Evolutionary conservation across 108 stramenopile genomes (phyloP).

Genomic region (Heterococcus sp.): DNA sequence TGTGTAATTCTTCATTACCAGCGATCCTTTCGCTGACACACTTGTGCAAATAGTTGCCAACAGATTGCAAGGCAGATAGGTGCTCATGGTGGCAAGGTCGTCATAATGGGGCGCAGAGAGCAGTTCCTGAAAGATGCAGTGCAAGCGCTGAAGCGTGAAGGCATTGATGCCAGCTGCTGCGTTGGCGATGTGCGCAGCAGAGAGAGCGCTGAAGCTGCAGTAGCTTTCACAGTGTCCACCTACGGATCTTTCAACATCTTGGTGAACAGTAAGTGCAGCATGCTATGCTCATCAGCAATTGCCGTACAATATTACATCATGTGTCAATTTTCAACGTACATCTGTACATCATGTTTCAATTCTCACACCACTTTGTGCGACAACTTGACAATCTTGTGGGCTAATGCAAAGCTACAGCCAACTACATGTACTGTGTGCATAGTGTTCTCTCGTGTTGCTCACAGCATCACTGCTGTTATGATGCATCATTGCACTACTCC

Average conservation of each 20-base stretch:
- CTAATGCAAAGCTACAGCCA: too few relatives aligned
- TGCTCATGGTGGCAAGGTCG: constrained; percentile 34
- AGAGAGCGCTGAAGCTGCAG: constrained; percentile 40
- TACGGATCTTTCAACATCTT: constrained; percentile 25
- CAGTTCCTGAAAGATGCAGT: constrained; percentile 27
- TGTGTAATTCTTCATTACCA: neutral
- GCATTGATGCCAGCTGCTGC: neutral
- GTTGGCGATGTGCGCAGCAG: constrained; percentile 25
- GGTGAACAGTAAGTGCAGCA: constrained; percentile 27
- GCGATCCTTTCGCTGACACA: neutral
- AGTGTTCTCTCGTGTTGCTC: too few relatives aligned
- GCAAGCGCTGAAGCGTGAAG: constrained; percentile 16
- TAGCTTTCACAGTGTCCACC: constrained; percentile 9
- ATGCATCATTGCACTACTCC: too few relatives aligned
- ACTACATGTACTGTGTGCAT: too few relatives aligned
- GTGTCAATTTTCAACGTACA: too few relatives aligned
- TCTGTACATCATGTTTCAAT: too few relatives aligned
- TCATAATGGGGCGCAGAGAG: constrained; percentile 39
- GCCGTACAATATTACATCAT: too few relatives aligned
- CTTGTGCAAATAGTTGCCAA: neutral
- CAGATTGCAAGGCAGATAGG: neutral
- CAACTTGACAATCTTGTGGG: too few relatives aligned
- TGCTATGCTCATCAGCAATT: too few relatives aligned
- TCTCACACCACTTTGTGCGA: too few relatives aligned
- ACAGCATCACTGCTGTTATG: constrained; percentile 54